These are phyloP conservation scores for Fusarium oligoseptatum DNA, from an alignment of 2,329 filamentous ascomycete genomes.

Conservation along the genomic window DNA sequence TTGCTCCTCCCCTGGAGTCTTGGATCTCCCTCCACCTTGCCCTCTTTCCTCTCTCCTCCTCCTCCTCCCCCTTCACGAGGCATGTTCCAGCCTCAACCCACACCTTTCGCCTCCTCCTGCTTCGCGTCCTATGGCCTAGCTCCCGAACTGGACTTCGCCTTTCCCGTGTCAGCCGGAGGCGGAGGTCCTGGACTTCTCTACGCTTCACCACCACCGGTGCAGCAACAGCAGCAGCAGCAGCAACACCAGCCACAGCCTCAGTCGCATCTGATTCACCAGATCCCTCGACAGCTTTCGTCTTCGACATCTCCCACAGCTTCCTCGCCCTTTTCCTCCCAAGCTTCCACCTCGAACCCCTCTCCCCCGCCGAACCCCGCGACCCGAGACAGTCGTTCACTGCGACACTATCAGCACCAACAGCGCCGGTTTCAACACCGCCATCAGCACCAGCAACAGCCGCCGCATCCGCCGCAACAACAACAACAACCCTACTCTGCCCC, in stretches of 20 bases:
- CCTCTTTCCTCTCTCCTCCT: conserved; percentile 26
- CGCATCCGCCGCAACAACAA: conserved; percentile 10
- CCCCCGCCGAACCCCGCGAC: conserved; percentile 31
- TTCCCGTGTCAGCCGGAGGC: conserved; percentile 44
- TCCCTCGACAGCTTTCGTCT: conserved; percentile 29
- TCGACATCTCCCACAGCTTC: conserved; percentile 29
- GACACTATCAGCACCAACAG: conserved; percentile 35
- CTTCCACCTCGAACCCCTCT: conserved; percentile 33
- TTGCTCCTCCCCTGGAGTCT: conserved; percentile 1
- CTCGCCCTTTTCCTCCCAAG: conserved; percentile 34
- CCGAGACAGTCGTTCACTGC: conserved; percentile 10
- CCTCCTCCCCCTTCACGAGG: conserved; percentile 42
- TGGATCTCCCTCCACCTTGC: conserved; percentile 4
- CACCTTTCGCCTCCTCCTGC: conserved; percentile 61
- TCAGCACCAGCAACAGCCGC: conserved; percentile 29
- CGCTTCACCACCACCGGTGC: conserved; percentile 28
- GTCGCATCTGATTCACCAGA: conserved; percentile 28
- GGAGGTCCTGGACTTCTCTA: conserved; percentile 41
- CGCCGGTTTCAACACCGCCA: conserved; percentile 36
- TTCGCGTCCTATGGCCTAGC: conserved; percentile 57
- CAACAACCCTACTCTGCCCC: conserved; percentile 27
- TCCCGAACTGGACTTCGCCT: conserved; percentile 47
- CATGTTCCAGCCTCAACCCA: conserved; percentile 70
- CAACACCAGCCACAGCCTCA: conserved; percentile 24
- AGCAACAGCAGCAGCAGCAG: conserved; percentile 16